phyloP scores from a whole-genome alignment of 371 early-diverging fungal species.

The Dinochytrium kinnereticum region DNA sequence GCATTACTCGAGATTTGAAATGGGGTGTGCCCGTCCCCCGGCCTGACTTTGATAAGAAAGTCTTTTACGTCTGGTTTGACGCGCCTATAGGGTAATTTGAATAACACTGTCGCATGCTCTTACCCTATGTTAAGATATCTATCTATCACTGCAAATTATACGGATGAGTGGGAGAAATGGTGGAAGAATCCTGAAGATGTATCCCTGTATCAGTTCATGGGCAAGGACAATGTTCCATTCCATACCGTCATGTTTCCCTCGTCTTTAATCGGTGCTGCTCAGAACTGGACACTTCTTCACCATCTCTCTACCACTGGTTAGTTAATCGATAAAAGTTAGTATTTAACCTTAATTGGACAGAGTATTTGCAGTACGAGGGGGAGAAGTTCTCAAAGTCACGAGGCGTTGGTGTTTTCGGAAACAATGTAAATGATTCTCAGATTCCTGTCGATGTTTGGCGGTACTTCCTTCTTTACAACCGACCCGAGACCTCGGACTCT shows the following conservation, averaged over 20 bases:
- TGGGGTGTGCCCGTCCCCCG: constrained; percentile 99
- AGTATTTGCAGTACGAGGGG: constrained; percentile 98
- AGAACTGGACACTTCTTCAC: constrained; percentile 90
- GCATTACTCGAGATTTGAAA: constrained; percentile 99
- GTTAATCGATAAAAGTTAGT: no score
- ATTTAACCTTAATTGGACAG: constrained; percentile 50
- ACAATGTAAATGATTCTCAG: constrained; percentile 91
- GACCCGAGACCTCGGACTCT: constrained; percentile 98
- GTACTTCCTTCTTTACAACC: constrained; percentile 94
- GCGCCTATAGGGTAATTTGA: constrained; percentile 89
- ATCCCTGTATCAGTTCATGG: constrained; percentile 98
- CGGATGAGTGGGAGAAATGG: constrained; percentile 94
- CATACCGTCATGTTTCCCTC: constrained; percentile 99
- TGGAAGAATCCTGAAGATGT: constrained; percentile 98
- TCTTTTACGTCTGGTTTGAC: constrained; percentile 99
- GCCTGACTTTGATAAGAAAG: constrained; percentile 88
- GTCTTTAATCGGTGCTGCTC: constrained; percentile 85
- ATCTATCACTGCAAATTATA: constrained; percentile 96
- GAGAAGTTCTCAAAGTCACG: constrained; percentile 99
- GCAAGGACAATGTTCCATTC: constrained; percentile 99
- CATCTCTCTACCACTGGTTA: constrained; percentile 92
- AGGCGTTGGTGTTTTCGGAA: constrained; percentile 98
- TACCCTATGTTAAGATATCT: constrained; percentile 63
- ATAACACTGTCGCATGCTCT: constrained; percentile 16
- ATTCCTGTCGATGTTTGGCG: constrained; percentile 97